A percentile compares a stretch with the other conserved stretches of the same genome.
These are phyloP conservation scores for Protomyces arabidopsidicola DNA, from an alignment of 1,139 yeast species.

Conservation along the genomic window DNA sequence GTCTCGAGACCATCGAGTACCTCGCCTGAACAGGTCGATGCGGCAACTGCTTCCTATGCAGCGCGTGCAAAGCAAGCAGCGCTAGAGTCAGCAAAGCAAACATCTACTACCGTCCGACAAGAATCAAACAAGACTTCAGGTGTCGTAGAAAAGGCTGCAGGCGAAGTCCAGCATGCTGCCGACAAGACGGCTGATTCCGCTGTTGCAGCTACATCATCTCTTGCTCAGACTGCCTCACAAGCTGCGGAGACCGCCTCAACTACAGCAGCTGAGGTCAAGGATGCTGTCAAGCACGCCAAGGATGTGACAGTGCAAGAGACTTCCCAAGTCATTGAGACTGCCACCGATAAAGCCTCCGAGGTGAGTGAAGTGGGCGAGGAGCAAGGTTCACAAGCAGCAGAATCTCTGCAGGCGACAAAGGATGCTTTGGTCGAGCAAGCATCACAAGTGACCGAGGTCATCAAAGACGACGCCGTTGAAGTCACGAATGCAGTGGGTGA, in stretches of 20 bases:
- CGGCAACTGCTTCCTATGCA: conserved; percentile 5
- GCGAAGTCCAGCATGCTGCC: not conserved
- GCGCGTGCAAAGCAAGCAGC: conserved; percentile 5
- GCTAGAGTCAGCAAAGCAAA: not conserved
- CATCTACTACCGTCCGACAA: too few relatives aligned
- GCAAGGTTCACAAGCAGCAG: not conserved
- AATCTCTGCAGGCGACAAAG: not conserved
- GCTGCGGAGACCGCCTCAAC: not conserved
- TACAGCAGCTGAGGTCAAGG: not conserved
- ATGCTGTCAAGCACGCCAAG: not conserved
- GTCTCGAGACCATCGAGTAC: not conserved
- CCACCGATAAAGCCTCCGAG: not conserved
- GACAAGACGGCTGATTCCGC: not conserved
- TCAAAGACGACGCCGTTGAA: not conserved
- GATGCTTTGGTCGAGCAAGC: not conserved
- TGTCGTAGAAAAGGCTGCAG: not conserved
- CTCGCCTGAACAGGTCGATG: not conserved
- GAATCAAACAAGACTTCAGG: not conserved
- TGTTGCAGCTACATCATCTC: not conserved
- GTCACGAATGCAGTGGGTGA: not conserved
- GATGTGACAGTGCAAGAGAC: not conserved
- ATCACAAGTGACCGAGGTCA: not conserved
- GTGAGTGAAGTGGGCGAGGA: not conserved
- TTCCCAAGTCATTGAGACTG: not conserved
- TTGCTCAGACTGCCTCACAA: not conserved